phyloP scores from a whole-genome alignment of 208 protist genomes.

The Acanthamoeba rhysodes region DNA sequence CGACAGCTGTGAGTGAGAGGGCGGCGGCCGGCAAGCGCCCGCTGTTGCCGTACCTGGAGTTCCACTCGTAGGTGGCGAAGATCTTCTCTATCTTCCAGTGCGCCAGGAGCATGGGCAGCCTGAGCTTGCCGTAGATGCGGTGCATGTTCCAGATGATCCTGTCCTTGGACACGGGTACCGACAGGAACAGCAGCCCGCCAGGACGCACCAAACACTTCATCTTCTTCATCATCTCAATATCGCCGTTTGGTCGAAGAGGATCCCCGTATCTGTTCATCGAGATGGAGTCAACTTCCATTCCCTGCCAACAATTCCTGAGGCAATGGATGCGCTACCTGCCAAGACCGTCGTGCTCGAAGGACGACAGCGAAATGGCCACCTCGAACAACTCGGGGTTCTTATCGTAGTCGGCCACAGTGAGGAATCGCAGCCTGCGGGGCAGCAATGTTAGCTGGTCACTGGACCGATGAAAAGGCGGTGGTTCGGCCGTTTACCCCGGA shows the following conservation, averaged over 20 bases:
- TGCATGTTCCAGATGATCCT: slow-evolving; percentile 73
- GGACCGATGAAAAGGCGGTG: no score
- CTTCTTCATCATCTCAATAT: slow-evolving; percentile 53
- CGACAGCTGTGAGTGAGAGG: neutral
- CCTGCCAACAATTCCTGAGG: no score
- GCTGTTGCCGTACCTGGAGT: neutral
- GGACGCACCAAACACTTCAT: slow-evolving; percentile 53
- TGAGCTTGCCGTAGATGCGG: slow-evolving; percentile 39
- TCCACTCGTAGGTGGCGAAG: neutral
- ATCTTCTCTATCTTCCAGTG: slow-evolving; percentile 49
- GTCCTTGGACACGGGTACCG: slow-evolving; percentile 34
- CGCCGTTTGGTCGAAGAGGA: slow-evolving; percentile 47
- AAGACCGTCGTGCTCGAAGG: slow-evolving; percentile 67
- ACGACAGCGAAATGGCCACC: slow-evolving; percentile 41
- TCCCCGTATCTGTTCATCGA: slow-evolving; percentile 12
- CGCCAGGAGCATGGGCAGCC: slow-evolving; percentile 41
- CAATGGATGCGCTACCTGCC: neutral
- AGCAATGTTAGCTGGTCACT: no score
- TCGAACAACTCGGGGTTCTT: slow-evolving; percentile 6
- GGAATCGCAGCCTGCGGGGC: neutral
- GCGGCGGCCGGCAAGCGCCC: neutral
- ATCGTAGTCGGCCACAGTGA: slow-evolving; percentile 35
- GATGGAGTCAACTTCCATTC: no score
- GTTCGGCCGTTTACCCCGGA: neutral
- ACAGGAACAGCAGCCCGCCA: slow-evolving; percentile 48